A percentile compares a stretch with the other conserved stretches of the same genome.
Evolutionary conservation across 2,329 filamentous ascomycete species (phyloP).

Genomic region (Sordariomycetes sp.): DNA sequence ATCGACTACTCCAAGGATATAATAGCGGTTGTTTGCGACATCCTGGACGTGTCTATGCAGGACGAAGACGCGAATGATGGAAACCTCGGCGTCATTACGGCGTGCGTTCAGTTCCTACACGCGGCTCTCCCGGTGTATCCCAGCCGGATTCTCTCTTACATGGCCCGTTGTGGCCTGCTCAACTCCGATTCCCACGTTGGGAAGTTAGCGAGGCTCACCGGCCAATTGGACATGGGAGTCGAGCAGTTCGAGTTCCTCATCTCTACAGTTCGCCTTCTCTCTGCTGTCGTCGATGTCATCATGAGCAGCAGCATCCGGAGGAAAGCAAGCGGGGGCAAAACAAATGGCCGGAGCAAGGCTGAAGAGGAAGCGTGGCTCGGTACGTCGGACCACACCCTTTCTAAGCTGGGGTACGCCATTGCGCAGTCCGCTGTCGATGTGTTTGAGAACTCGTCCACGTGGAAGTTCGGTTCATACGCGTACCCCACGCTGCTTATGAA

Average conservation of each 20-base stretch:
- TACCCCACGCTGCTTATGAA: constrained; percentile 58
- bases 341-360: constrained; percentile 27
- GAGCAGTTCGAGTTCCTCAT: constrained; percentile 68
- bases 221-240: constrained; percentile 66
- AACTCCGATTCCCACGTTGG: constrained; percentile 65
- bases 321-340: constrained; percentile 40
- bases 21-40: constrained; percentile 67
- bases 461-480: constrained; percentile 61
- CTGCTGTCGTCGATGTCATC: constrained; percentile 62
- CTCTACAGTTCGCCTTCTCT: constrained; percentile 61
- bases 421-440: constrained; percentile 68
- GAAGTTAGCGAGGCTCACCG: constrained; percentile 64
- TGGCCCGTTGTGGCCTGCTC: constrained; percentile 69
- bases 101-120: constrained; percentile 70
- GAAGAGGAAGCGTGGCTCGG: constrained; percentile 49
- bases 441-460: constrained; percentile 73
- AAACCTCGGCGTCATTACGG: constrained; percentile 50
- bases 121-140: constrained; percentile 63
- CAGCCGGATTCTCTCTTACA: constrained; percentile 78
- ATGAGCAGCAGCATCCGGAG: constrained; percentile 56
- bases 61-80: constrained; percentile 43
- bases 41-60: constrained; percentile 61
- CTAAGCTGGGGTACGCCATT: constrained; percentile 57
- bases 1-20: constrained; percentile 55
- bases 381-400: constrained; percentile 66